Conservation (phyloP, 2,329 filamentous ascomycete genomes). For the Aureobasidium subglaciale region DNA sequence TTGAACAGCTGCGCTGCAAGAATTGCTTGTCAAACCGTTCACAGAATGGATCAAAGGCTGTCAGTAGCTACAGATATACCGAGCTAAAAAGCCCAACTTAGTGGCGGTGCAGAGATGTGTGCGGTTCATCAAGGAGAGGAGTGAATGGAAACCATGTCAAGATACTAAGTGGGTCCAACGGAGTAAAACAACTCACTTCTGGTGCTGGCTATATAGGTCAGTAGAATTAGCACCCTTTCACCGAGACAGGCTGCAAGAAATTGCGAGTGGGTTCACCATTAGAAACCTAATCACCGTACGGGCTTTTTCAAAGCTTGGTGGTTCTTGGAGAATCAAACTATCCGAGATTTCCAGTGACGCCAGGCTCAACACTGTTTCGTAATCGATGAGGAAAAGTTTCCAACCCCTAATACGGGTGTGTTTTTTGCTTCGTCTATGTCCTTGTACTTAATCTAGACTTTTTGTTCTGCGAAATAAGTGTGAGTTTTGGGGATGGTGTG, state of each 20-base stretch:
- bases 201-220: not conserved
- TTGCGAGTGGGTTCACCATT: not conserved
- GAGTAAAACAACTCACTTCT: too few relatives aligned
- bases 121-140: too few relatives aligned
- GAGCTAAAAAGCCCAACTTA: too few relatives aligned
- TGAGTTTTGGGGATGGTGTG: not conserved
- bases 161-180: too few relatives aligned
- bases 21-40: too few relatives aligned
- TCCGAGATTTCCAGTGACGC: not conserved
- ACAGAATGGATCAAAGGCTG: too few relatives aligned
- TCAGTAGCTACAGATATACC: too few relatives aligned
- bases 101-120: too few relatives aligned
- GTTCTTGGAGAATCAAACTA: conserved; percentile 1
- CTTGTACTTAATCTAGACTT: not conserved
- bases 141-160: not conserved
- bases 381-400: not conserved
- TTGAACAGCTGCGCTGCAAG: too few relatives aligned
- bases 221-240: not conserved
- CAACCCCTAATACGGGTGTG: not conserved
- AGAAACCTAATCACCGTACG: not conserved
- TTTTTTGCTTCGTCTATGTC: not conserved
- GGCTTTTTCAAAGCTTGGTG: not conserved
- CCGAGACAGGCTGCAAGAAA: not conserved
- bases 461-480: not conserved
- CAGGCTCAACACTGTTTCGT: not conserved